phyloP scores from a whole-genome alignment of 352 stramenopile species.

The Achlya hypogyna region DNA sequence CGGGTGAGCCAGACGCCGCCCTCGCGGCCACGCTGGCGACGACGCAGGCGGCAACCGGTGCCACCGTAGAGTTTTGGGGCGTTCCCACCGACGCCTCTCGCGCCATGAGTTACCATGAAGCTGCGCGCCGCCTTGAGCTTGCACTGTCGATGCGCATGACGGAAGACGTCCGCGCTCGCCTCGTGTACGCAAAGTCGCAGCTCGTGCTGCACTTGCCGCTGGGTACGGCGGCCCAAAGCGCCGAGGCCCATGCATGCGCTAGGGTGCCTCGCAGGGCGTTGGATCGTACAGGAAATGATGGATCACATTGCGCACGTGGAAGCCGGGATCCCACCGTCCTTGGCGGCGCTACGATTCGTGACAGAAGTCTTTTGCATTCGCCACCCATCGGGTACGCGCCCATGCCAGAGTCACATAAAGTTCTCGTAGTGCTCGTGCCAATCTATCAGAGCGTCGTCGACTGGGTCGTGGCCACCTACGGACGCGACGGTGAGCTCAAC shows the following conservation, averaged over 20 bases:
- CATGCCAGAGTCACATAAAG: neutral
- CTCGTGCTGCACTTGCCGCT: neutral
- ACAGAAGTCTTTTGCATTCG: neutral
- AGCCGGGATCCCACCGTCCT: neutral
- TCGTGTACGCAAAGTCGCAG: neutral
- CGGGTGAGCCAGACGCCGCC: neutral
- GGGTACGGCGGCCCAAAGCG: neutral
- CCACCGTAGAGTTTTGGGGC: conserved; percentile 12
- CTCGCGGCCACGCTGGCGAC: neutral
- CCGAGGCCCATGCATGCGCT: no score
- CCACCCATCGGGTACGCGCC: neutral
- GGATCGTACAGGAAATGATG: conserved; percentile 27
- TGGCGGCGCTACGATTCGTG: neutral
- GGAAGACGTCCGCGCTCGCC: no score
- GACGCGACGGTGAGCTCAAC: conserved; percentile 23
- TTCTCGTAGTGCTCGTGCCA: conserved; percentile 25
- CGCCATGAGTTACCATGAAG: neutral
- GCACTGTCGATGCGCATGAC: neutral
- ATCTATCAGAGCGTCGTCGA: conserved; percentile 63
- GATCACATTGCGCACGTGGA: neutral
- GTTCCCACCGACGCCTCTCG: neutral
- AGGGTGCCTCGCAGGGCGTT: conserved; percentile 41
- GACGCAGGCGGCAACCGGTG: neutral
- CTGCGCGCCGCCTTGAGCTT: neutral
- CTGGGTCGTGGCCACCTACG: conserved; percentile 41